Percentiles rank a stretch among this genome's conserved stretches.
phyloP scores from a whole-genome alignment of 495 filamentous ascomycete species.

The Annulohypoxylon maeteangense region DNA sequence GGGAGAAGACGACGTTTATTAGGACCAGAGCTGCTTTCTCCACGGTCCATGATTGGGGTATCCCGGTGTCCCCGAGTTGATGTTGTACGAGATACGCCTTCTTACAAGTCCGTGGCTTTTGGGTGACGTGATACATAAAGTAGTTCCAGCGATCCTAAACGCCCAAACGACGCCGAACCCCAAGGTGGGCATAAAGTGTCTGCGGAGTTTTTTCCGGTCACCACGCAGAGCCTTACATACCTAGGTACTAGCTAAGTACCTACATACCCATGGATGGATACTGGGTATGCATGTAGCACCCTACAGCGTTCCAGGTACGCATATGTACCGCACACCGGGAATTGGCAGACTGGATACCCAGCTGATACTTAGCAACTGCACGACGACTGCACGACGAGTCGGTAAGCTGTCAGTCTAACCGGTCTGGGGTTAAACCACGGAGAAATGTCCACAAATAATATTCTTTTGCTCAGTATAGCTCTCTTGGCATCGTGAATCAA shows the following conservation, averaged over 20 bases:
- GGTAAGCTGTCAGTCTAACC: constrained; percentile 6
- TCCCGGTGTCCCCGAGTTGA: not conserved
- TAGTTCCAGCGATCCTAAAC: not conserved
- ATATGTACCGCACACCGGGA: constrained; percentile 12
- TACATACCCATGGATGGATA: too few relatives aligned
- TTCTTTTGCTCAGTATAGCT: not conserved
- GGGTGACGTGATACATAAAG: constrained; percentile 2
- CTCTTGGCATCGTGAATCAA: not conserved
- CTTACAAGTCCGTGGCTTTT: not conserved
- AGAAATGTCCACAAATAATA: constrained; percentile 13
- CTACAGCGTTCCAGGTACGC: not conserved
- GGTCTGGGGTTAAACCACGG: constrained; percentile 12
- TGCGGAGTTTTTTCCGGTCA: constrained; percentile 37
- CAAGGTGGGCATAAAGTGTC: constrained; percentile 6
- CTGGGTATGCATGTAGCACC: too few relatives aligned
- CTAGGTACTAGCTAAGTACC: too few relatives aligned
- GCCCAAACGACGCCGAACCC: not conserved
- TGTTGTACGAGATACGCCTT: constrained; percentile 6
- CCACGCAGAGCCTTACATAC: not conserved
- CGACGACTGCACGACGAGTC: not conserved
- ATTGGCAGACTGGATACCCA: constrained; percentile 12
- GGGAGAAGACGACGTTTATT: constrained; percentile 19
- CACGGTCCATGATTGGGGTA: constrained; percentile 27
- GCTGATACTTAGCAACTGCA: not conserved
- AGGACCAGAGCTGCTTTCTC: not conserved